A percentile compares a stretch with the other conserved stretches of the same genome.
phyloP scores from a whole-genome alignment of 345 rosid genomes.

The Eucalyptus coolabah region DNA sequence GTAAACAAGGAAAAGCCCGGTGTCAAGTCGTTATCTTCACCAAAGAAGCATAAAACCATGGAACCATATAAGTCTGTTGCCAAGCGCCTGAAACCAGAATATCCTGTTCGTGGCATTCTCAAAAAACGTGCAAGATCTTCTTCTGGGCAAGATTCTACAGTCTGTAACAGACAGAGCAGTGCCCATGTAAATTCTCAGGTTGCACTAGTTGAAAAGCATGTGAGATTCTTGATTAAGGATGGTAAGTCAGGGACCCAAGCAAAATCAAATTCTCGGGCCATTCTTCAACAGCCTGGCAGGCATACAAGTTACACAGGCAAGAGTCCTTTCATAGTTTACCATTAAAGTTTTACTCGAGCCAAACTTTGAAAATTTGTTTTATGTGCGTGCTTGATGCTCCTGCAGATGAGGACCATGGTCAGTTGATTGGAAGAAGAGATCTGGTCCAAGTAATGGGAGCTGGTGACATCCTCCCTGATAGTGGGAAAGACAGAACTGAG shows the following conservation, averaged over 20 bases:
- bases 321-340: neutral
- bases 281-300: neutral
- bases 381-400: neutral
- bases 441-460: neutral
- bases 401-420: neutral
- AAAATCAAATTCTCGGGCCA: neutral
- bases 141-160: constrained; percentile 7
- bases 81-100: constrained; percentile 5
- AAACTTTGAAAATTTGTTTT: neutral
- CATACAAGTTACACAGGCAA: neutral
- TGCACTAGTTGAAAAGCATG: constrained; percentile 17
- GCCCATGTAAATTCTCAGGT: neutral
- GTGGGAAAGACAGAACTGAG: constrained; percentile 1
- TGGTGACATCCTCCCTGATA: constrained; percentile 3
- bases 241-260: neutral
- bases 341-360: neutral
- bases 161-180: neutral
- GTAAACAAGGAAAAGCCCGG: neutral
- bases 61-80: neutral
- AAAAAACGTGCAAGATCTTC: constrained; percentile 13
- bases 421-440: constrained; percentile 1
- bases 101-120: constrained; percentile 28
- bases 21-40: constrained; percentile 1
- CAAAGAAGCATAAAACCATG: constrained; percentile 3
- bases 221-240: constrained; percentile 28